Percentiles rank a stretch among this genome's conserved stretches.
These are phyloP conservation scores for Pseudozyma hubeiensis DNA, from an alignment of 1,284 basidiomycete genomes.

Conservation along the genomic window DNA sequence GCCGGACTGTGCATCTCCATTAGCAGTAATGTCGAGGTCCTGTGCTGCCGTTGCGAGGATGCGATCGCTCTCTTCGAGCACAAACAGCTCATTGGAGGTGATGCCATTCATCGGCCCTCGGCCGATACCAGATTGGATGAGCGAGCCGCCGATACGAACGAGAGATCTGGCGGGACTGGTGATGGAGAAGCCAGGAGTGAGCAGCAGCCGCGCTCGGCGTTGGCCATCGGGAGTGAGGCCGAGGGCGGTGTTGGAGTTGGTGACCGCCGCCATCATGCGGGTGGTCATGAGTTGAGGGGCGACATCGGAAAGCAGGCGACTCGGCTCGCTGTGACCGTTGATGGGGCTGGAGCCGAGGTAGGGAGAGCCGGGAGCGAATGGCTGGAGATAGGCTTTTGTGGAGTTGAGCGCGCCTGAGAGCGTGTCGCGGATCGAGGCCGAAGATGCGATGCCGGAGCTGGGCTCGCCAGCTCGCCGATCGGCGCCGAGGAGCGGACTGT, in stretches of 20 bases:
- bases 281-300: slow-evolving; percentile 67
- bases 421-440: slow-evolving; percentile 40
- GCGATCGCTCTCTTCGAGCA: slow-evolving; percentile 64
- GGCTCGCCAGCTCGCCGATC: slow-evolving; percentile 26
- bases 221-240: slow-evolving; percentile 52
- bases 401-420: slow-evolving; percentile 50
- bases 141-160: slow-evolving; percentile 60
- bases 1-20: slow-evolving; percentile 5
- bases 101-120: slow-evolving; percentile 57
- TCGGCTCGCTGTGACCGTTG: slow-evolving; percentile 41
- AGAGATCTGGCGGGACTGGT: slow-evolving; percentile 61
- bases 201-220: slow-evolving; percentile 50
- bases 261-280: slow-evolving; percentile 63
- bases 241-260: slow-evolving; percentile 57
- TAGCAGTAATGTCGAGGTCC: slow-evolving; percentile 42
- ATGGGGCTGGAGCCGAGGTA: slow-evolving; percentile 33
- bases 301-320: slow-evolving; percentile 64
- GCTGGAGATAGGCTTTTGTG: slow-evolving; percentile 58
- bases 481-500: slow-evolving; percentile 28
- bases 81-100: slow-evolving; percentile 63
- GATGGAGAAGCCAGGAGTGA: slow-evolving; percentile 59
- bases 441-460: slow-evolving; percentile 32
- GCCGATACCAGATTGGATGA: slow-evolving; percentile 55
- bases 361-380: slow-evolving; percentile 47
- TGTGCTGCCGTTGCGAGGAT: slow-evolving; percentile 57